Evolutionary conservation across 371 early-diverging fungal species (phyloP).

Genomic region (Mortierella sp.): DNA sequence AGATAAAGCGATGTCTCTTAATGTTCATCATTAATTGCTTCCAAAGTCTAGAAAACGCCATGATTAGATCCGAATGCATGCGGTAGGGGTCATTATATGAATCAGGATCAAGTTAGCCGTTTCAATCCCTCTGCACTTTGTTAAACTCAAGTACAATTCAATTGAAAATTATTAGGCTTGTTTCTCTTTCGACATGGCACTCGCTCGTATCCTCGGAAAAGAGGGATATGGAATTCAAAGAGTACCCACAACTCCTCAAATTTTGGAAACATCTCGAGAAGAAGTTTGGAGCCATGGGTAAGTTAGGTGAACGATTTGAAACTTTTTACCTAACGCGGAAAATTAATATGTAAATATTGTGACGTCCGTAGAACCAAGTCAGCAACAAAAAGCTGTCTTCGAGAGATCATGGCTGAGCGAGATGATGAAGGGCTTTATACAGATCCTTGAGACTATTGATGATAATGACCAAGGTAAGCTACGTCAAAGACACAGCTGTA

Average conservation of each 20-base stretch:
- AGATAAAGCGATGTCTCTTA: slow-evolving; percentile 64
- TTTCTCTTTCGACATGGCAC: slow-evolving; percentile 81
- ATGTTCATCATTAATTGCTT: slow-evolving; percentile 83
- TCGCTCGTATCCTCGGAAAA: slow-evolving; percentile 63
- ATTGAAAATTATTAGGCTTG: slow-evolving; percentile 61
- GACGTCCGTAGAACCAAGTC: slow-evolving; percentile 63
- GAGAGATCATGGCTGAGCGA: slow-evolving; percentile 71
- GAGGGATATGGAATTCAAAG: slow-evolving; percentile 67
- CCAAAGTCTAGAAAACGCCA: slow-evolving; percentile 81
- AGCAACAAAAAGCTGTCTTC: slow-evolving; percentile 62
- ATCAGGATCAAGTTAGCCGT: background rate
- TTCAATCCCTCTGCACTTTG: background rate
- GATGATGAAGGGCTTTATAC: slow-evolving; percentile 68
- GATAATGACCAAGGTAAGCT: slow-evolving; percentile 55
- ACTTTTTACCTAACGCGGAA: too few species aligned
- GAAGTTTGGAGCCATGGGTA: slow-evolving; percentile 64
- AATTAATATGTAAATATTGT: background rate
- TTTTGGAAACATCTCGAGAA: slow-evolving; percentile 74
- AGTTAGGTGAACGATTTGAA: background rate
- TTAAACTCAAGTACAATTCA: background rate
- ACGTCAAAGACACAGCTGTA: background rate
- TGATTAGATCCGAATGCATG: slow-evolving; percentile 82
- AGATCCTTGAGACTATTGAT: slow-evolving; percentile 65
- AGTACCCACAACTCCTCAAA: slow-evolving; percentile 73
- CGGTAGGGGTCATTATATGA: slow-evolving; percentile 48